These are phyloP conservation scores for Fusarium falciforme DNA, from an alignment of 2,329 filamentous ascomycete genomes.

Conservation along the genomic window DNA sequence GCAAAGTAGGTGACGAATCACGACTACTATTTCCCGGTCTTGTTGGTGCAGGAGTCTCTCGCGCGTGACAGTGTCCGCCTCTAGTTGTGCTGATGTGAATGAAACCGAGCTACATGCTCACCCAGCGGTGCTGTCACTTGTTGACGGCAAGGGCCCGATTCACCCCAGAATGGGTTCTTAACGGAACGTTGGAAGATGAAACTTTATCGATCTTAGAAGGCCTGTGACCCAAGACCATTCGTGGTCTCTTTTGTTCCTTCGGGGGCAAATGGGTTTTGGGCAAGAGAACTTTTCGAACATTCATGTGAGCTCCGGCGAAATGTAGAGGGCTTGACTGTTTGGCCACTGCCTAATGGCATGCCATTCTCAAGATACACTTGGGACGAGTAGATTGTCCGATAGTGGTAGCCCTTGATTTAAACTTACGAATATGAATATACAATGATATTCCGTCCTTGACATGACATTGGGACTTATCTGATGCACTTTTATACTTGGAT, in stretches of 20 bases:
- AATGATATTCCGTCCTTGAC: background rate
- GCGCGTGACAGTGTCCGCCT: slow-evolving; percentile 11
- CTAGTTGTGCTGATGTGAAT: slow-evolving; percentile 14
- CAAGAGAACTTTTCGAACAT: slow-evolving; percentile 59
- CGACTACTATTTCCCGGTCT: slow-evolving; percentile 31
- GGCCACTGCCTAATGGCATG: background rate
- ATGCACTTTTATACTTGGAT: background rate
- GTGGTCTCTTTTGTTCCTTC: slow-evolving; percentile 42
- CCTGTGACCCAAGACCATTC: slow-evolving; percentile 44
- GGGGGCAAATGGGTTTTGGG: slow-evolving; percentile 49
- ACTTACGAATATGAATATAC: background rate
- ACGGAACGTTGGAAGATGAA: slow-evolving; percentile 84
- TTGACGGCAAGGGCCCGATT: slow-evolving; percentile 78
- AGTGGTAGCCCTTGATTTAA: background rate
- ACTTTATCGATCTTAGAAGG: slow-evolving; percentile 53
- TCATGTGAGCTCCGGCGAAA: background rate
- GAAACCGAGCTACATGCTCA: slow-evolving; percentile 10
- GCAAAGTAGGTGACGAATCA: slow-evolving; percentile 45
- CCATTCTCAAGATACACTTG: background rate
- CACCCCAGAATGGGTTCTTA: slow-evolving; percentile 77
- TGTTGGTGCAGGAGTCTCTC: slow-evolving; percentile 16
- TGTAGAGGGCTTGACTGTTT: background rate
- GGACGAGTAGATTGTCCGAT: background rate
- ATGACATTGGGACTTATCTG: no score
- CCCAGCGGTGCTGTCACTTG: slow-evolving; percentile 80